phyloP scores from a whole-genome alignment of 2,329 filamentous ascomycete genomes.

The Beauveria rudraprayagi region DNA sequence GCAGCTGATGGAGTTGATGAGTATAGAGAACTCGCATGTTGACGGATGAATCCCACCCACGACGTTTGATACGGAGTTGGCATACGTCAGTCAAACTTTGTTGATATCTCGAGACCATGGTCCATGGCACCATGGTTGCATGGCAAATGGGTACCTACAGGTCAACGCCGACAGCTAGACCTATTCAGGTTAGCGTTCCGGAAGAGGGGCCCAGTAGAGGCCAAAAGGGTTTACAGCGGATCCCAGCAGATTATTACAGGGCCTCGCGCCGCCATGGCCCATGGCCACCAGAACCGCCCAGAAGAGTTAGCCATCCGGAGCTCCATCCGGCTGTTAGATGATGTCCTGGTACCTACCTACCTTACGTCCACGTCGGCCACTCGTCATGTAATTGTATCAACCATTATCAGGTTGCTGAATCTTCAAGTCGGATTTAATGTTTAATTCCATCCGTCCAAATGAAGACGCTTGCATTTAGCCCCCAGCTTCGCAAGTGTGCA shows the following conservation, averaged over 20 bases:
- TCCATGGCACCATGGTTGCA: too few species aligned
- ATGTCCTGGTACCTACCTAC: background rate
- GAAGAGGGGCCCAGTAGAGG: background rate
- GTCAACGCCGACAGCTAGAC: background rate
- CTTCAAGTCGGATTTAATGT: background rate
- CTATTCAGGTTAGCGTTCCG: background rate
- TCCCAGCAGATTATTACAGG: background rate
- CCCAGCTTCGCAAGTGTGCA: background rate
- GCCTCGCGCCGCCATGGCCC: background rate
- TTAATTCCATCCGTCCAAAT: background rate
- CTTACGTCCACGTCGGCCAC: background rate
- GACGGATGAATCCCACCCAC: background rate
- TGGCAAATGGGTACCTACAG: too few species aligned
- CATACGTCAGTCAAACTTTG: background rate
- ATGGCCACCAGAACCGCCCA: background rate
- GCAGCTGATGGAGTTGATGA: background rate
- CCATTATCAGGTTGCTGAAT: background rate
- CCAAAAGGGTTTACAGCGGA: background rate
- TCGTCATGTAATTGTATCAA: background rate
- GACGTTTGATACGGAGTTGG: background rate
- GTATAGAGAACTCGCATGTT: background rate
- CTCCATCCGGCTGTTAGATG: background rate
- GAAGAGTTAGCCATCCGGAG: conserved; percentile 10
- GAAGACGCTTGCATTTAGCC: background rate
- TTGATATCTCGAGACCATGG: background rate